Evolutionary conservation across 2,329 filamentous ascomycete genomes (phyloP).

Genomic region (Botrytis porri): DNA sequence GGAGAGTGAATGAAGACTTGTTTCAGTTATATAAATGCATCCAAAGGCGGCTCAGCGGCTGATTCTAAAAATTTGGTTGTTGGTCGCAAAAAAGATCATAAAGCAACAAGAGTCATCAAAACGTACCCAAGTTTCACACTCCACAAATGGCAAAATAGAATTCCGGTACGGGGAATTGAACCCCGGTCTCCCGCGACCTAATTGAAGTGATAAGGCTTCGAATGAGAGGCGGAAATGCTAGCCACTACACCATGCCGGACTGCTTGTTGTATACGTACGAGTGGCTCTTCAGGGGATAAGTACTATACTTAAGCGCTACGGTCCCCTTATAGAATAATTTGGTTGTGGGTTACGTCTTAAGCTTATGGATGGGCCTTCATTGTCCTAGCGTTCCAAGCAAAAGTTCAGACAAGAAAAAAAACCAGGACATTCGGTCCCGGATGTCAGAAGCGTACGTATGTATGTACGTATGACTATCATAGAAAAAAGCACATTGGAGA

Average conservation of each 20-base stretch:
- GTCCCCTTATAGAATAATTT: background rate
- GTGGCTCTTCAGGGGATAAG: rapidly evolving
- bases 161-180: conserved; percentile 15
- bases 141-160: background rate
- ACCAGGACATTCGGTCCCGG: background rate
- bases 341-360: too few species aligned
- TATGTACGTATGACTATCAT: background rate
- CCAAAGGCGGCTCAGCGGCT: too few species aligned
- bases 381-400: background rate
- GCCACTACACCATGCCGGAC: conserved; percentile 15
- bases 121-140: background rate
- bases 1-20: too few species aligned
- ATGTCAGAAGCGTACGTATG: background rate
- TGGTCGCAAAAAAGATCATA: background rate
- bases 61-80: background rate
- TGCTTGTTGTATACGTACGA: rapidly evolving
- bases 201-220: too few species aligned
- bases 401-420: background rate
- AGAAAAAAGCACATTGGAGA: background rate
- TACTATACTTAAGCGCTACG: rapidly evolving
- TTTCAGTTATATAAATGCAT: too few species aligned
- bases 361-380: too few species aligned
- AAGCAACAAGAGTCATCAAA: too few species aligned
- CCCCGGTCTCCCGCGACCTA: conserved; percentile 7
- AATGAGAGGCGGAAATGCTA: conserved; percentile 15